These are phyloP conservation scores for Marsdenia floribunda DNA, from an alignment of 257 asterid genomes.

Conservation along the genomic window DNA sequence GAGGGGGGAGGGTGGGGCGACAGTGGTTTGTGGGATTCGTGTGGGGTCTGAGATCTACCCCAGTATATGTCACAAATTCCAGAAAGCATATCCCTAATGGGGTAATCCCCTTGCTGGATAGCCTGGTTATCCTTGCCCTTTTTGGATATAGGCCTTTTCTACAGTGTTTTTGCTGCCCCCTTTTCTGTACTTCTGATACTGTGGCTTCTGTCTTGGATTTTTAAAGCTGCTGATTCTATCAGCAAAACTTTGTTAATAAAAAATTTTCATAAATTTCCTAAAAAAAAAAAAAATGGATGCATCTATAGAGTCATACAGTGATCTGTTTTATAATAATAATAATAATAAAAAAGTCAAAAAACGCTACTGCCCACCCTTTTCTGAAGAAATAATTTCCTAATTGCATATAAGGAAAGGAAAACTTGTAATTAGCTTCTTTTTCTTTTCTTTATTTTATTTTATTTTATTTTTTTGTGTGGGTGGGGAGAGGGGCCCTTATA, in stretches of 20 bases:
- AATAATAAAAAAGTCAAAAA: too few relatives aligned
- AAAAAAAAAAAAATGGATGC: too few relatives aligned
- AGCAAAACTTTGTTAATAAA: background rate
- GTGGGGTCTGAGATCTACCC: constrained; percentile 24
- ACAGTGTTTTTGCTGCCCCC: background rate
- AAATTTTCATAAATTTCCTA: too few relatives aligned
- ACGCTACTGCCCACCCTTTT: background rate
- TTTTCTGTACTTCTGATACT: constrained; percentile 1
- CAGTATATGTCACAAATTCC: constrained; percentile 4
- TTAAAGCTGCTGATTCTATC: constrained; percentile 5
- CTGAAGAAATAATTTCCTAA: background rate
- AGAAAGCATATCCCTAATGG: constrained; percentile 15
- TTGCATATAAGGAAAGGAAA: background rate
- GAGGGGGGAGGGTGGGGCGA: too few relatives aligned
- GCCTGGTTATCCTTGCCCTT: constrained; percentile 16
- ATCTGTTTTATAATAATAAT: too few relatives aligned
- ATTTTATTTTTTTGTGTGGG: too few relatives aligned
- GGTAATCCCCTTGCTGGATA: constrained; percentile 11
- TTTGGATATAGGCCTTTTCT: constrained; percentile 10
- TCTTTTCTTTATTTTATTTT: too few relatives aligned
- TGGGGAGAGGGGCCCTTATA: background rate
- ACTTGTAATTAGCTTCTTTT: background rate
- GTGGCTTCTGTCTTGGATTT: constrained; percentile 4
- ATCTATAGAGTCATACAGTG: too few relatives aligned
- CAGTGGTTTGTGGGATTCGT: constrained; percentile 1